Evolutionary conservation across 495 filamentous ascomycete genomes (phyloP).

Genomic region (Friedmanniomyces simplex): DNA sequence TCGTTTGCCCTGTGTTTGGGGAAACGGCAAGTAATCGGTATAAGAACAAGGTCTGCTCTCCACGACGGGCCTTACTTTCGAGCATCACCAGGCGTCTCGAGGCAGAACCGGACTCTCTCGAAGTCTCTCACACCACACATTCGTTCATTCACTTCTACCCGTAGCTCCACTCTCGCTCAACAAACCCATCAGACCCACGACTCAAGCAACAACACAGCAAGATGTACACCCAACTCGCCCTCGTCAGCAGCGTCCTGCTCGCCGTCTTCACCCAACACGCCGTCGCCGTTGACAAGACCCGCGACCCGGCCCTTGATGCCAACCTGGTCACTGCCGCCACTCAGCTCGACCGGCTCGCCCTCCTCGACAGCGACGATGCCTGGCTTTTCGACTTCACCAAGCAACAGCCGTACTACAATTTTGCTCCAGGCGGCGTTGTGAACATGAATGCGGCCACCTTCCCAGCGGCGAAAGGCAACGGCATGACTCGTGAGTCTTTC

Average conservation of each 20-base stretch:
- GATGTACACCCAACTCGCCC: background rate
- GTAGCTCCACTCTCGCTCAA: background rate
- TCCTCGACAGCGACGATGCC: slow-evolving; percentile 31
- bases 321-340: slow-evolving; percentile 27
- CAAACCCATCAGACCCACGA: background rate
- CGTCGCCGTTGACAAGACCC: slow-evolving; percentile 26
- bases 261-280: slow-evolving; percentile 1
- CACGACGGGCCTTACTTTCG: no score
- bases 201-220: background rate
- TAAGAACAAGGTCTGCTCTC: background rate
- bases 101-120: no score
- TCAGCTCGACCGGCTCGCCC: slow-evolving; percentile 31
- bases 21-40: background rate
- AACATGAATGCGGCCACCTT: slow-evolving; percentile 36
- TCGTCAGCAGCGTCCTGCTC: slow-evolving; percentile 6
- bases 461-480: slow-evolving; percentile 28
- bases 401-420: slow-evolving; percentile 26
- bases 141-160: background rate
- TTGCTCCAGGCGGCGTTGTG: slow-evolving; percentile 30
- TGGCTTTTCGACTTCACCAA: slow-evolving; percentile 38
- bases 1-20: background rate
- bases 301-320: slow-evolving; percentile 24
- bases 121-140: background rate
- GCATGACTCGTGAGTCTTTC: slow-evolving; percentile 20
- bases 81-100: no score